phyloP scores from a whole-genome alignment of 148 eudicot species.

The Camellia japonica region DNA sequence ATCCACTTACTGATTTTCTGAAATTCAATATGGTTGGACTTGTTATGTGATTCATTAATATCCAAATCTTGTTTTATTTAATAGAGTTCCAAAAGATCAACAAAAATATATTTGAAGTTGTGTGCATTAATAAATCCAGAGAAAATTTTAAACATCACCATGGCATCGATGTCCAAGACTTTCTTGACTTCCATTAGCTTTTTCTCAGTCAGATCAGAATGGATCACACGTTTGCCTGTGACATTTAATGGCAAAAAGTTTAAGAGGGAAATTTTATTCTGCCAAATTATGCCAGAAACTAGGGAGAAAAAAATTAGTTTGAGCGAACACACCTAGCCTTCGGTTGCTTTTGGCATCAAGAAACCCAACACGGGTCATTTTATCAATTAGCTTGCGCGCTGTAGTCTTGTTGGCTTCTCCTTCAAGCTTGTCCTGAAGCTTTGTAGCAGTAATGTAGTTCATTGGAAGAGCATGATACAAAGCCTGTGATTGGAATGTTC shows the following conservation, averaged over 20 bases:
- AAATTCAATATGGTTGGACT: conserved; percentile 36
- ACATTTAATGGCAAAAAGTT: conserved; percentile 11
- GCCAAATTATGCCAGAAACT: neutral
- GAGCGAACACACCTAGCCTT: conserved; percentile 58
- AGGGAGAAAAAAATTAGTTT: neutral
- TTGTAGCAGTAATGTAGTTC: conserved; percentile 66
- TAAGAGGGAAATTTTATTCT: neutral
- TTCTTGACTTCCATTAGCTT: conserved; percentile 80
- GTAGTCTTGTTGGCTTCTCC: conserved; percentile 65
- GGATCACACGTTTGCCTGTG: conserved; percentile 92
- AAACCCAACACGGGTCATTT: conserved; percentile 82
- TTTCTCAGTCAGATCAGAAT: conserved; percentile 63
- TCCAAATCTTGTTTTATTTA: conserved; percentile 56
- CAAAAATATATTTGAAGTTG: neutral
- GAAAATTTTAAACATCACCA: conserved; percentile 37
- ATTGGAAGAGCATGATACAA: conserved; percentile 82
- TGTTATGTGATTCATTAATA: conserved; percentile 27
- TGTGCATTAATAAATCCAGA: neutral
- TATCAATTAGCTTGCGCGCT: conserved; percentile 71
- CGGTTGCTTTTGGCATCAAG: conserved; percentile 70
- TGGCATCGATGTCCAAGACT: conserved; percentile 50
- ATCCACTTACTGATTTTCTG: conserved; percentile 38
- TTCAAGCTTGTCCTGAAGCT: conserved; percentile 79
- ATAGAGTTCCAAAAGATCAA: neutral
- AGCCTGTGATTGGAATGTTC: conserved; percentile 56